These are phyloP conservation scores for Houttuynia cordata DNA, from an alignment of 164 flowering plant species.

Conservation along the genomic window DNA sequence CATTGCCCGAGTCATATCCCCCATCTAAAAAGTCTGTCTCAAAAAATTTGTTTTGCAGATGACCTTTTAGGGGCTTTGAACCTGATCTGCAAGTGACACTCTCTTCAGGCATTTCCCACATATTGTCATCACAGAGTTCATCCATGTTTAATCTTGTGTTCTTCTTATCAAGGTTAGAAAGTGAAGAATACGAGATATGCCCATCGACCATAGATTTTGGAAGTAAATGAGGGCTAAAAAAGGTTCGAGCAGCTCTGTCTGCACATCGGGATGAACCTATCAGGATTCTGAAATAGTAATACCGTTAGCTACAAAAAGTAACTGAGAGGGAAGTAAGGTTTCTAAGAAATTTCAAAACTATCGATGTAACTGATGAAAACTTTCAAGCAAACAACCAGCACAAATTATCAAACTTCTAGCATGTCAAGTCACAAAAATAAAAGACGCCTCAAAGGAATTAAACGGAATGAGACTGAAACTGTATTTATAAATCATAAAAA, in stretches of 20 bases:
- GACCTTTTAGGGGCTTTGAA: slow-evolving; percentile 20
- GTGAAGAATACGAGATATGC: slow-evolving; percentile 40
- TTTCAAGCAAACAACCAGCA: too few species aligned
- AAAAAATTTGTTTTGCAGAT: slow-evolving; percentile 18
- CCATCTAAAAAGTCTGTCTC: slow-evolving; percentile 44
- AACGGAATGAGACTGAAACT: too few species aligned
- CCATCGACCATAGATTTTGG: slow-evolving; percentile 39
- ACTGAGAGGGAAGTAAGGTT: too few species aligned
- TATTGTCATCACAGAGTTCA: slow-evolving; percentile 26
- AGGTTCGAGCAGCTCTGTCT: neutral
- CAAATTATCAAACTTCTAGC: too few species aligned
- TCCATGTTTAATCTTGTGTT: slow-evolving; percentile 14
- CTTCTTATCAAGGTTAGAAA: slow-evolving; percentile 33
- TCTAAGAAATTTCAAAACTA: too few species aligned
- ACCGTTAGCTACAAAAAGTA: too few species aligned
- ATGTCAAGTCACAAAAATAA: too few species aligned
- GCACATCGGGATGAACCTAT: neutral
- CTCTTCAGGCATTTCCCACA: slow-evolving; percentile 26
- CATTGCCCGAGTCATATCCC: slow-evolving; percentile 46
- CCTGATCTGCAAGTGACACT: slow-evolving; percentile 8
- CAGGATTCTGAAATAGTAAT: too few species aligned
- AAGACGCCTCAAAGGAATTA: too few species aligned
- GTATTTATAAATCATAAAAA: too few species aligned
- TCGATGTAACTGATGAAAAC: too few species aligned
- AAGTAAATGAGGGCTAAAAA: neutral